Evolutionary conservation across 1,284 basidiomycete species (phyloP).

Genomic region (Tilletia caries): DNA sequence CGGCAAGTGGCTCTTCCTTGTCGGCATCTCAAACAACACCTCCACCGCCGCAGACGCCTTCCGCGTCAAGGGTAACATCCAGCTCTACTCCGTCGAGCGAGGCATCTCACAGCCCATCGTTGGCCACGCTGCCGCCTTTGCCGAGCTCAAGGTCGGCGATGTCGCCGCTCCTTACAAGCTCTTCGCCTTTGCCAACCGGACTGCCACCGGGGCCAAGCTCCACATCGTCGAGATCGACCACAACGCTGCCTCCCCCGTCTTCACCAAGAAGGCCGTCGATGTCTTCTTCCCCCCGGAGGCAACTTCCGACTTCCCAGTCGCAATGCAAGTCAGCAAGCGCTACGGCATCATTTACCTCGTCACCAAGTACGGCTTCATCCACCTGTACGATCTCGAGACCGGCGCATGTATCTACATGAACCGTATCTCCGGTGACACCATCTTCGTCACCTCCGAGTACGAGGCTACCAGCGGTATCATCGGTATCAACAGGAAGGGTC

Average conservation of each 20-base stretch:
- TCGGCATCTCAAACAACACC: slow-evolving; percentile 93
- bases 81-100: slow-evolving; percentile 83
- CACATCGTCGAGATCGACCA: slow-evolving; percentile 99
- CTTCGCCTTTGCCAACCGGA: slow-evolving; percentile 92
- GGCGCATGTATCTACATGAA: slow-evolving; percentile 99
- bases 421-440: slow-evolving; percentile 98
- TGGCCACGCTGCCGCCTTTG: slow-evolving; percentile 95
- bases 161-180: slow-evolving; percentile 63
- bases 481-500: slow-evolving; percentile 98
- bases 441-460: slow-evolving; percentile 97
- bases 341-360: slow-evolving; percentile 97
- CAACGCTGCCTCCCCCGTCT: slow-evolving; percentile 87
- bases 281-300: slow-evolving; percentile 99
- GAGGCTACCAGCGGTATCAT: slow-evolving; percentile 93
- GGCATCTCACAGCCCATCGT: slow-evolving; percentile 98
- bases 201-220: slow-evolving; percentile 94
- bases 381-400: slow-evolving; percentile 97
- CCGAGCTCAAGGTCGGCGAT: slow-evolving; percentile 67
- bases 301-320: slow-evolving; percentile 98
- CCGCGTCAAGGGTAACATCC: slow-evolving; percentile 67
- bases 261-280: slow-evolving; percentile 96
- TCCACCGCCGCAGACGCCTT: slow-evolving; percentile 64
- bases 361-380: slow-evolving; percentile 99
- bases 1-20: slow-evolving; percentile 94
- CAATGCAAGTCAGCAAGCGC: slow-evolving; percentile 96